Evolutionary conservation across 108 stramenopile genomes (phyloP), one percentile per base, ranked within the genome.

Genomic region (Fistulifera solaris): DNA sequence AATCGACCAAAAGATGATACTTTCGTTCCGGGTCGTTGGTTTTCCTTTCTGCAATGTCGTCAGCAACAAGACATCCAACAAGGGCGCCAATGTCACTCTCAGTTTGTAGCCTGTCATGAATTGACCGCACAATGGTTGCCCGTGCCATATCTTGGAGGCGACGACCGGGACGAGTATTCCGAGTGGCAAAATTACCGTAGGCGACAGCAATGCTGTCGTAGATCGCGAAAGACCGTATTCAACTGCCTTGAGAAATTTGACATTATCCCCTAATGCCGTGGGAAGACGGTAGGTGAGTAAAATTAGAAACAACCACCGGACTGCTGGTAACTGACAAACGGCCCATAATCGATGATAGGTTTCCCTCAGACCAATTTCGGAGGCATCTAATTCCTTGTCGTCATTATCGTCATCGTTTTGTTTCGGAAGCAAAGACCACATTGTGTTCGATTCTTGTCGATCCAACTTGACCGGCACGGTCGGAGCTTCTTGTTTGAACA

Each of bases 281-380:
- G 87, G 88, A 11, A 89, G 60, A 27, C 92, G 79, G 57, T 89
- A 89, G 21, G 88, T 98, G 26, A 97, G 54, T 27, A 99, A 63
- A 52, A 98, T 75, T 14, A 96, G 16, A 44, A 88, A 74, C 6
- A 99, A 68, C 28, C 56, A 63, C 44, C 68, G 74, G 7, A 99
- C 96, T 13, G 94, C 68, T 7, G 91, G 93, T 31, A 99, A 83
- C 66, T 83, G 62, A 42, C 86, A 75, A 23, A 91, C 83, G 12
- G 71, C 70, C 78, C 78, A 83, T 24, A 94, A 66, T 43, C 87
- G 78, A 58, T 69, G 79, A 72, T 96, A 96, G 0, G 91, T 87
- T 63, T 89, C 86, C 23, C 35, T 57, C 27, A 93, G 61, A 15
- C 91, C 87, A 58, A 93, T 78, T 58, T 86, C 71, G 21, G 81